Evolutionary conservation across 495 filamentous ascomycete species (phyloP), one percentile per base, ranked within the genome.

Genomic region (Pseudevernia furfuracea): DNA sequence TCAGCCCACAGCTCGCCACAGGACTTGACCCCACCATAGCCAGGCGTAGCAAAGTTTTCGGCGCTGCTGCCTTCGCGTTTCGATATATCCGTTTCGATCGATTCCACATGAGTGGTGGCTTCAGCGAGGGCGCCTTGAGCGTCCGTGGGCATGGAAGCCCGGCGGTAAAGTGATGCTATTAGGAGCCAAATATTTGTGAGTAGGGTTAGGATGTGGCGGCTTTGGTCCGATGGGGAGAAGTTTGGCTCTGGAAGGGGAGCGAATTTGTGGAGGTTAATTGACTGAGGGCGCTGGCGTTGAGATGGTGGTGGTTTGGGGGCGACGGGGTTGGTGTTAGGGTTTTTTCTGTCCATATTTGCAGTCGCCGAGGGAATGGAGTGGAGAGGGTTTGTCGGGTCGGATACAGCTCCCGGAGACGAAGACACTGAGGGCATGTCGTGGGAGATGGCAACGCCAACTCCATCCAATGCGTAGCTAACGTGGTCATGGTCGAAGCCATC

Each of bases 141-240:
- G 72, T 97, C 92, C 2, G 88, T 84, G 48, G 84, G 83, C 73
- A 92, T 84, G 2, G 80, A 84, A 15, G 92, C 90, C 55, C 90
- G 84, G 32, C 92, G 84, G 70, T 98, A 97, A 60, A 97, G 84
- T 0, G 87, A 87, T 4, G 90, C 86, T 57, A 96, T 92, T 65
- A 91, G 86, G 17, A 96, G 81, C 94, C 94, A 98, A 30, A 96
- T 84, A 61, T 84, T 85, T n/a, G 88, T 79, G 9, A 96, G 80
- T 68, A 87, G 74, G 8, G 80, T 80, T 41, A 80, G 80, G 30
- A 86, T 79, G 64, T 83, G 84, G 60, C 84, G 83, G 66, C 82
- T 79, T 49, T 73, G 71, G 66, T 84, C 79, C 0, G 77, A 74
- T 46, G 76, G 76, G 2, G 81, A 69, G 44, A 70, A 71, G 53